Percentiles rank a stretch among this genome's conserved stretches.
Conservation (phyloP, 2,329 filamentous ascomycete species). For the Onygenales sp. region DNA sequence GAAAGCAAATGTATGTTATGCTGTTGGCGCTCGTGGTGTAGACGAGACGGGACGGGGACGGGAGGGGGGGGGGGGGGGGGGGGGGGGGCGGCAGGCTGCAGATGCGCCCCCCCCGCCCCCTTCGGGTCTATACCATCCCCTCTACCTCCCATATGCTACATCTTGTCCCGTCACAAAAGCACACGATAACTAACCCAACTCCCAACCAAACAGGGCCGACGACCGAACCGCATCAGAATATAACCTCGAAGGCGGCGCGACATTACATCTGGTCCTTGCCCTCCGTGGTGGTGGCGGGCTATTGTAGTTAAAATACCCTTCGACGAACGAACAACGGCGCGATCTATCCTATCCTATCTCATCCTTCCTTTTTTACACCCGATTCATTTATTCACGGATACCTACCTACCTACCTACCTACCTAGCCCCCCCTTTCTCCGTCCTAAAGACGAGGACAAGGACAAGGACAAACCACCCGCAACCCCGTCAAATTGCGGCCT, state of each 20-base stretch:
- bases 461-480: too few species aligned
- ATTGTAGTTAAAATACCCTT: not conserved
- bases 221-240: slow-evolving; percentile 91
- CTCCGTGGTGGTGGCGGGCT: slow-evolving; percentile 60
- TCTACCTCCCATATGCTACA: not conserved
- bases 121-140: not conserved
- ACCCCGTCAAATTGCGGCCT: too few species aligned
- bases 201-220: slow-evolving; percentile 59
- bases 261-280: slow-evolving; percentile 88
- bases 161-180: not conserved
- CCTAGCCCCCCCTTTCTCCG: too few species aligned
- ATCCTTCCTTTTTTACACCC: too few species aligned
- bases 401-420: too few species aligned
- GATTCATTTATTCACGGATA: too few species aligned
- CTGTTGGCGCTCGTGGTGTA: not conserved
- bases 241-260: slow-evolving; percentile 81
- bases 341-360: not conserved
- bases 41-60: too few species aligned
- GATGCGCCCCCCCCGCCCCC: too few species aligned
- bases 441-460: too few species aligned
- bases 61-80: too few species aligned
- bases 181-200: not conserved
- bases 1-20: slow-evolving; percentile 81
- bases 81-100: too few species aligned
- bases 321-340: not conserved